Base-by-base conservation (phyloP, 208 protist species). In the Acanthamoeba triangularis region DNA sequence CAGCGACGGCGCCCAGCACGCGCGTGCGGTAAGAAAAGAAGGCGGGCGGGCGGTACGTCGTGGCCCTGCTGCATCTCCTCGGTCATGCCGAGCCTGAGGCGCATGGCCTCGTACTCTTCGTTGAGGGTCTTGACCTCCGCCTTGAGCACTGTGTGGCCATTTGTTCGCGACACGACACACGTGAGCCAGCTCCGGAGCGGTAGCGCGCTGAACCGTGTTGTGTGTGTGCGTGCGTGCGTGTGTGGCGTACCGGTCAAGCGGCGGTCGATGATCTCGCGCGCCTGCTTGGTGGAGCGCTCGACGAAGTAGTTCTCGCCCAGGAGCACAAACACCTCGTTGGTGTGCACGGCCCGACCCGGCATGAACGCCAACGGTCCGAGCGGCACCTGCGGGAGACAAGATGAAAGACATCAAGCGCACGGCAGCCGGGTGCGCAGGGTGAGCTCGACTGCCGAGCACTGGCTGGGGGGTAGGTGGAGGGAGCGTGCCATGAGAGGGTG, bases 231-330 rank as follows among this genome's bases (percentile, higher is more conserved):
- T 61, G 25, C 47, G 25, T 37, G n/a, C n/a, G n/a, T n/a, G n/a
- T n/a, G n/a, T n/a, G n/a, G n/a, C n/a, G n/a, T 59, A 93, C 88
- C 88, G 5, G 16, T 76, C n/a, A 93, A 41, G 41, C 96, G 74
- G 4, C 96, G 92, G 14, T 88, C 72, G 20, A 94, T 61, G 35
- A 97, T 96, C 37, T 82, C 95, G 20, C 76, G 20, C 1, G 96
- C 92, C 82, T 97, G 95, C 41, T 87, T n/a, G 49, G 95, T 95
- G 20, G 96, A 96, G 28, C 93, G 72, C 84, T 95, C 63, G 35
- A 91, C 96, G 90, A 97, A 97, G 76, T 95, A 90, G 91, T 96
- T 96, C 14, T 96, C 96, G 59, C 96, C 96, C 28, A 97, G 95
- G 54, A 97, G 96, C 59, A 96, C 95, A 52, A 95, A 90, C 14